These are phyloP conservation scores for Suillus tomentosus DNA, from an alignment of 768 basidiomycete genomes.

Conservation along the genomic window DNA sequence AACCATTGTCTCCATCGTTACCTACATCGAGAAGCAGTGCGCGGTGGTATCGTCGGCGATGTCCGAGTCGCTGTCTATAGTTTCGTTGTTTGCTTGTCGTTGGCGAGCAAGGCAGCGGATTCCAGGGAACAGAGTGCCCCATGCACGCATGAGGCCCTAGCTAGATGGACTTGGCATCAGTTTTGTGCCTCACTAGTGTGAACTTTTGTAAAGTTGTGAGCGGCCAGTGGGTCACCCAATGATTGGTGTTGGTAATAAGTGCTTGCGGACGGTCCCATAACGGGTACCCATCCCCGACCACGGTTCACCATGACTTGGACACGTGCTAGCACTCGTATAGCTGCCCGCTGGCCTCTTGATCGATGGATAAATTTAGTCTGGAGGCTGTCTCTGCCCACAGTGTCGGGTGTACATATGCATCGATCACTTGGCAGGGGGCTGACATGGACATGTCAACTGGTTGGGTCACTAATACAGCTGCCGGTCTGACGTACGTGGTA, in stretches of 20 bases:
- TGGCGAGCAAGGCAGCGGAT: neutral
- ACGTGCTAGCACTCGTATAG: neutral
- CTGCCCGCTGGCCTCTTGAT: neutral
- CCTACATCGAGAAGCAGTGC: neutral
- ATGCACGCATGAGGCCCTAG: neutral
- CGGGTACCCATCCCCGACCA: neutral
- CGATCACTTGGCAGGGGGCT: neutral
- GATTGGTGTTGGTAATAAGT: too few species aligned
- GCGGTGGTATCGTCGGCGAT: neutral
- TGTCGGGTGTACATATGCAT: too few species aligned
- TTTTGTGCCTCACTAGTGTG: neutral
- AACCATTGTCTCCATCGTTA: neutral
- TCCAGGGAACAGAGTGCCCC: neutral
- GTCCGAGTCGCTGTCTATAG: neutral
- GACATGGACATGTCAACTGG: neutral
- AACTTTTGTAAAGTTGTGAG: neutral
- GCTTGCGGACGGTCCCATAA: neutral
- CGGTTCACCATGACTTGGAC: neutral
- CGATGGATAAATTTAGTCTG: neutral
- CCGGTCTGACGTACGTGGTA: slow-evolving; percentile 6
- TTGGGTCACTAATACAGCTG: neutral
- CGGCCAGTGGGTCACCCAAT: neutral
- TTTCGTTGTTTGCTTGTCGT: neutral
- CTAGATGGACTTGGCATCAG: too few species aligned
- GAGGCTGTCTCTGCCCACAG: too few species aligned